A percentile compares a stretch with the other conserved stretches of the same genome.
Evolutionary conservation across 2,329 filamentous ascomycete genomes (phyloP).

Genomic region (Bipolaris gigantea): DNA sequence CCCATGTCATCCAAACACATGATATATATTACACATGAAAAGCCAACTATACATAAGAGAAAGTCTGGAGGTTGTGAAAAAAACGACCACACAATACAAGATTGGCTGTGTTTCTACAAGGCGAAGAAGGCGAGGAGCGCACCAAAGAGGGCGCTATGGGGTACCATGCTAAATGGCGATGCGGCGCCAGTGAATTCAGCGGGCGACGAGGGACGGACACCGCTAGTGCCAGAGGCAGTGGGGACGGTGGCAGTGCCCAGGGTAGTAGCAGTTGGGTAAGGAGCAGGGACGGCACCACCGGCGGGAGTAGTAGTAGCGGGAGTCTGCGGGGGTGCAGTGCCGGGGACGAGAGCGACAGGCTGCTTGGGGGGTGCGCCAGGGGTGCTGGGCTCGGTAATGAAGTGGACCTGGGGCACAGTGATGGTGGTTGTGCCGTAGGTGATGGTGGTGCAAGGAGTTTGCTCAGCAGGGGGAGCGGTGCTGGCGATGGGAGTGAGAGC

Average conservation of each 20-base stretch:
- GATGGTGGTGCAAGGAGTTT: conserved; percentile 44
- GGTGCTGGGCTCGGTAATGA: conserved; percentile 44
- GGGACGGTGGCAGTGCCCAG: conserved; percentile 20
- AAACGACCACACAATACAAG: not conserved
- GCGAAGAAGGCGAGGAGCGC: conserved; percentile 39
- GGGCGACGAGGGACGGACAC: conserved; percentile 20
- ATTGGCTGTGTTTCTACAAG: conserved; percentile 22
- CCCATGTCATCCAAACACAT: not conserved
- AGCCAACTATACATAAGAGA: conserved; percentile 1
- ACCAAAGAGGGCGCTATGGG: conserved; percentile 31
- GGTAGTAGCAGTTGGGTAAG: conserved; percentile 31
- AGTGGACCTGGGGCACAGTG: conserved; percentile 52
- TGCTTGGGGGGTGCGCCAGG: conserved; percentile 33
- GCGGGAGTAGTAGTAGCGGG: conserved; percentile 27
- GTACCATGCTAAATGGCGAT: conserved; percentile 25
- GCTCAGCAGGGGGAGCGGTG: conserved; percentile 1
- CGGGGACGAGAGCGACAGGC: conserved; percentile 43
- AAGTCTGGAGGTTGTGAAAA: not conserved
- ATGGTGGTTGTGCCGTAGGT: conserved; percentile 48
- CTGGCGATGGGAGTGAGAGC: no score
- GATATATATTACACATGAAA: not conserved
- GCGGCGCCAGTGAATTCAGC: conserved; percentile 43
- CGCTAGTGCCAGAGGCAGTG: conserved; percentile 31
- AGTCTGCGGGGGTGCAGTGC: conserved; percentile 35
- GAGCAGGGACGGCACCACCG: conserved; percentile 12